Conservation (phyloP, 306 rosid genomes). For the Senna siamea region DNA sequence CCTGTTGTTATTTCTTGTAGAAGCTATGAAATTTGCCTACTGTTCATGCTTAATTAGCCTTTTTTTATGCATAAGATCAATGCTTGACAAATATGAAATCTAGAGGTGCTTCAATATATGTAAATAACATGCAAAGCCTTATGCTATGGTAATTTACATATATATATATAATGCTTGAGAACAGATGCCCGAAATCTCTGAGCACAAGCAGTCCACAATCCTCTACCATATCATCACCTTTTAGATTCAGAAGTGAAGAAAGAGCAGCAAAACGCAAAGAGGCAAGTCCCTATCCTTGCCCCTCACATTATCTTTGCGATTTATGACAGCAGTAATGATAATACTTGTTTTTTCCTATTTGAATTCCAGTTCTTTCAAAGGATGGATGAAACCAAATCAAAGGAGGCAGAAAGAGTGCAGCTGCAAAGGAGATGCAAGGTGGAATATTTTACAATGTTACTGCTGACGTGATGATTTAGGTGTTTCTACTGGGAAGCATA, state of each 20-base stretch:
- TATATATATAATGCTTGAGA: constrained; percentile 26
- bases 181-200: constrained; percentile 57
- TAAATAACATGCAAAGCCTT: neutral
- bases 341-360: constrained; percentile 34
- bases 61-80: neutral
- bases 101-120: constrained; percentile 10
- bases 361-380: constrained; percentile 68
- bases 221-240: constrained; percentile 58
- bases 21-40: constrained; percentile 23
- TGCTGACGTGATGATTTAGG: constrained; percentile 23
- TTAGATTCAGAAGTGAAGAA: constrained; percentile 82
- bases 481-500: constrained; percentile 15
- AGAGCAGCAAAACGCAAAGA: constrained; percentile 92
- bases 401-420: constrained; percentile 60
- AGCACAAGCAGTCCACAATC: constrained; percentile 50
- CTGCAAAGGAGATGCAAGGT: constrained; percentile 64
- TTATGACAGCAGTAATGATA: constrained; percentile 1
- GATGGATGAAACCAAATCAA: constrained; percentile 60
- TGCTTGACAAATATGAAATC: constrained; percentile 12
- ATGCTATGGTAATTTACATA: constrained; percentile 23
- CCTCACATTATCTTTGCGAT: constrained; percentile 13
- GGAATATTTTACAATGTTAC: constrained; percentile 16
- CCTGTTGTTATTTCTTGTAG: constrained; percentile 12
- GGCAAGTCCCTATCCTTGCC: constrained; percentile 52
- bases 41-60: neutral